Evolutionary conservation across 805 yeast species (phyloP), one percentile per base, ranked within the genome.

Genomic region (Wilhelminamyces savonicus): DNA sequence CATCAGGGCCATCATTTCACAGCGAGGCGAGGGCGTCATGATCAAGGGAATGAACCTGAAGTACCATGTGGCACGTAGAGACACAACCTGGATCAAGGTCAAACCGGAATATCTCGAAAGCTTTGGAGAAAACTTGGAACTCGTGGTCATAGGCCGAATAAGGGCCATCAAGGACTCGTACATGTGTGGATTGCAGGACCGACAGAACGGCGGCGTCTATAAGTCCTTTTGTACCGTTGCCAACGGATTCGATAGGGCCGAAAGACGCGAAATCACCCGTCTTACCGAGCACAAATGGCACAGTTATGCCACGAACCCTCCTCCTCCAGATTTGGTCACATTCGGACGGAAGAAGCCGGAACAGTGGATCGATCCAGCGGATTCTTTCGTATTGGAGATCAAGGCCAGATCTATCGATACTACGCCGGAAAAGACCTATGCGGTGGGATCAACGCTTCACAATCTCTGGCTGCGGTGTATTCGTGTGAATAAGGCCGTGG

Each of bases 21-120:
- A 61, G 22, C 69, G 81, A 28, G 71, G 85, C 13, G 98, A 90
- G 52, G 98, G 98, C 0, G 59, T 90, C 7, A 74, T 90, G 32
- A 54, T 90, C 23, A 90, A 90, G 48, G 69, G 76, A 38, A 71
- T 76, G 1, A 52, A 59, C 9, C 66, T 82, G 2, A 56, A 50
- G 11, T 90, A 90, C 50, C 49, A 56, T 3, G 66, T 82, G 11
- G 84, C 76, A n/a, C 70, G 68, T 20, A 59, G 86, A 28, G 66
- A 68, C 24, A 71, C 69, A 12, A 56, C 67, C n/a, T 90, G 97
- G 95, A 62, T 86, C 11, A 90, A 90, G 47, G 72, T 90, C 2
- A 90, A 90, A 51, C 97, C 97, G 0, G 96, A 88, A 42, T 88
- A 87, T 48, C 60, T 87, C 30, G 81, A 77, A 32, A 85, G 81